phyloP scores from a whole-genome alignment of 2,329 filamentous ascomycete species.

The Stemphylium lycopersici region DNA sequence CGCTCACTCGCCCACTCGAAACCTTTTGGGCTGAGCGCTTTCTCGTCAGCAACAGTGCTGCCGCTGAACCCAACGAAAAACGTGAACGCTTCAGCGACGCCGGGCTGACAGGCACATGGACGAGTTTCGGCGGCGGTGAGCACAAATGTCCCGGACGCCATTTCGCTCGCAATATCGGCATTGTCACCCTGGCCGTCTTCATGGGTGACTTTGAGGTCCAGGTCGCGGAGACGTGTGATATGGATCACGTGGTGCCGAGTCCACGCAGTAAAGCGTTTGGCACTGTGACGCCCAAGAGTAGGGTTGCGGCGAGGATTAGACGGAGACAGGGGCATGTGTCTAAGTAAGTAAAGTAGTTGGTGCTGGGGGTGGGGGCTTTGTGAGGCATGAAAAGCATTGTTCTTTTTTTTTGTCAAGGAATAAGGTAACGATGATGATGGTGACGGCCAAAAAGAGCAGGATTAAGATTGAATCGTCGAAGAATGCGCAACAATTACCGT shows the following conservation, averaged over 20 bases:
- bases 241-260: not conserved
- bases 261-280: constrained; percentile 9
- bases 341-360: not conserved
- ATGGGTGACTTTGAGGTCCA: constrained; percentile 14
- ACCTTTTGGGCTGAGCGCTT: constrained; percentile 25
- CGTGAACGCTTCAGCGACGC: constrained; percentile 20
- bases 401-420: too few relatives aligned
- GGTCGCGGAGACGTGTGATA: not conserved
- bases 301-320: constrained; percentile 10
- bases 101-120: constrained; percentile 21
- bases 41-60: not conserved
- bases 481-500: too few relatives aligned
- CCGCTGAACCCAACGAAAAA: not conserved
- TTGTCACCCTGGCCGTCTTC: constrained; percentile 15
- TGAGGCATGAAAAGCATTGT: too few relatives aligned
- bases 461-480: too few relatives aligned
- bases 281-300: constrained; percentile 8
- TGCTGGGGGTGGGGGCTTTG: not conserved
- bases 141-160: constrained; percentile 27
- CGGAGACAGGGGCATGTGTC: not conserved
- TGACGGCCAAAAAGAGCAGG: not conserved
- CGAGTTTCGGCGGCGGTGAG: constrained; percentile 23
- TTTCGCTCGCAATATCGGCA: constrained; percentile 21
- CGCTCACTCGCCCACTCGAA: constrained; percentile 5
- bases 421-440: too few relatives aligned